These are phyloP conservation scores for Ajuga reptans DNA, from an alignment of 305 asterid genomes.

Conservation along the genomic window DNA sequence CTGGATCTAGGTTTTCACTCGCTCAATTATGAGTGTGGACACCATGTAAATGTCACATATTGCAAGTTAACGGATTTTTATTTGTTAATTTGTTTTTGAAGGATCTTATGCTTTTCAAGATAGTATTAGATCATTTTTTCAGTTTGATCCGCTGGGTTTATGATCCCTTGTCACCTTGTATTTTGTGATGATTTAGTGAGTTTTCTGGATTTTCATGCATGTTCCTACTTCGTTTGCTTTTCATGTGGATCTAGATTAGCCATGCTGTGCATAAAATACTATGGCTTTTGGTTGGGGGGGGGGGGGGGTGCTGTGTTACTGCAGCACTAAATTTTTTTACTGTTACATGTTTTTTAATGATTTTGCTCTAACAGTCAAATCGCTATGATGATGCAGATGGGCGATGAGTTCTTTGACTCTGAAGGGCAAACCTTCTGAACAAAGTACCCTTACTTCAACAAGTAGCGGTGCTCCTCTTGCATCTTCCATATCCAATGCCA, in stretches of 20 bases:
- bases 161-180: neutral
- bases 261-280: neutral
- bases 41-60: neutral
- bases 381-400: conserved; percentile 67
- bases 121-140: too few relatives aligned
- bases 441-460: conserved; percentile 44
- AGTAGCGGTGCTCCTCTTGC: conserved; percentile 47
- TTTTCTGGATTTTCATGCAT: neutral
- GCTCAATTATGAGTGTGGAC: neutral
- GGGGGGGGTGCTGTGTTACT: neutral
- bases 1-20: neutral
- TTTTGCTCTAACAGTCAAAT: conserved; percentile 8
- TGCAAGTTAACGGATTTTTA: neutral
- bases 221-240: neutral
- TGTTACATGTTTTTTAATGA: neutral
- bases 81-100: too few relatives aligned
- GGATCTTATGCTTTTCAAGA: neutral
- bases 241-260: neutral
- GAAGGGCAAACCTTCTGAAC: conserved; percentile 87
- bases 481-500: conserved; percentile 51
- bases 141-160: too few relatives aligned
- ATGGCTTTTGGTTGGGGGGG: neutral
- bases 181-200: neutral
- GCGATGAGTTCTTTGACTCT: conserved; percentile 95
- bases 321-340: neutral